phyloP scores from a whole-genome alignment of 2,329 filamentous ascomycete species.

The Penicillium concentricum region DNA sequence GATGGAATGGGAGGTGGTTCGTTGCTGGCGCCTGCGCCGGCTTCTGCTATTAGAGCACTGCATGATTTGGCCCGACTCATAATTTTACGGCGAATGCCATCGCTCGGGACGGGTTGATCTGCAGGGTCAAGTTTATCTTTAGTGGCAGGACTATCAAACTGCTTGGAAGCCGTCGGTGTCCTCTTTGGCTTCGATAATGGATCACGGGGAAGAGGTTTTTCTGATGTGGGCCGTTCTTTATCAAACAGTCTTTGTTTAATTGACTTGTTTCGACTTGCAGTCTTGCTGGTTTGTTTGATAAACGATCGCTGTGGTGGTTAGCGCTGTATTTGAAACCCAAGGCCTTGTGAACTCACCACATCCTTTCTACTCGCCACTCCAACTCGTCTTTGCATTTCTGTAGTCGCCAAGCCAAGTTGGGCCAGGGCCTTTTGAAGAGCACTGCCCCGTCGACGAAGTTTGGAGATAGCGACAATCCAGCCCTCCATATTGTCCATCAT shows the following conservation, averaged over 20 bases:
- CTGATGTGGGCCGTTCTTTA: conserved; percentile 14
- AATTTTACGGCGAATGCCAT: conserved; percentile 12
- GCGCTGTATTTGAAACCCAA: background rate
- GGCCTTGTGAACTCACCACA: conserved; percentile 55
- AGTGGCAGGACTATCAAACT: conserved; percentile 5
- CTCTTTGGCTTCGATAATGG: conserved; percentile 19
- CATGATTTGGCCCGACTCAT: conserved; percentile 25
- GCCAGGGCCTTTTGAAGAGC: conserved; percentile 68
- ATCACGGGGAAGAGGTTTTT: conserved; percentile 35
- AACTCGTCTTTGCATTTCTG: conserved; percentile 82
- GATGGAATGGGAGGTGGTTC: conserved; percentile 11
- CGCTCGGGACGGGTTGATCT: conserved; percentile 10
- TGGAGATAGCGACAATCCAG: conserved; percentile 78
- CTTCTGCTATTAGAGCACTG: conserved; percentile 17
- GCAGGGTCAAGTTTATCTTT: conserved; percentile 20
- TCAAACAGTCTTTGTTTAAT: conserved; percentile 27
- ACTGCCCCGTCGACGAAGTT: conserved; percentile 70
- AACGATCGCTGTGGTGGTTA: conserved; percentile 24
- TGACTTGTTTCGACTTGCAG: conserved; percentile 19
- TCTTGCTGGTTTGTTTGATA: conserved; percentile 10
- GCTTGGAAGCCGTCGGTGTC: conserved; percentile 11
- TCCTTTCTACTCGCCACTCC: conserved; percentile 76
- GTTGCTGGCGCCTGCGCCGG: conserved; percentile 2
- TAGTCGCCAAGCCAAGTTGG: conserved; percentile 72
- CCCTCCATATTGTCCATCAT: conserved; percentile 93